Conservation (phyloP, 805 yeast species). For the Blastobotrys americana region DNA sequence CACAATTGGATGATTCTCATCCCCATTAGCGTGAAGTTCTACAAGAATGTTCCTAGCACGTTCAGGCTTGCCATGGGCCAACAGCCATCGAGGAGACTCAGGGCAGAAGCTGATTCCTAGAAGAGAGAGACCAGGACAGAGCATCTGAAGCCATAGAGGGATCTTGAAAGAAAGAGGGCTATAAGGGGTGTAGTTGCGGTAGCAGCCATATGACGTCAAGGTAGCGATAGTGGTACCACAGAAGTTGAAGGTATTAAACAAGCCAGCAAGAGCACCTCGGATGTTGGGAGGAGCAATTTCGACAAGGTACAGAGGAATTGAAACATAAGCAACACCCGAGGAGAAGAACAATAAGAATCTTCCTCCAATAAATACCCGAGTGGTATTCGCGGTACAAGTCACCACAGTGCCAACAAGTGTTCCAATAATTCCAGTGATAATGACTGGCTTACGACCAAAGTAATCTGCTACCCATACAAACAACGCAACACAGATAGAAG, state of each 20-base stretch:
- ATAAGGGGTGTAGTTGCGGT: slow-evolving; percentile 3
- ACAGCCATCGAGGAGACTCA: slow-evolving; percentile 23
- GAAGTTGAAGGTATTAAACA: slow-evolving; percentile 11
- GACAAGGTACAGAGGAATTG: slow-evolving; percentile 16
- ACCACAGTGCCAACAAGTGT: slow-evolving; percentile 14
- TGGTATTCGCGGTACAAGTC: slow-evolving; percentile 9
- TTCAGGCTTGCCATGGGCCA: slow-evolving; percentile 14
- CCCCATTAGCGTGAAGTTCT: slow-evolving; percentile 17
- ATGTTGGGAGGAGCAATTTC: slow-evolving; percentile 18
- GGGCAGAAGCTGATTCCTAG: slow-evolving; percentile 31
- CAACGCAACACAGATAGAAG: slow-evolving; percentile 9
- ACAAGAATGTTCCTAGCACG: slow-evolving; percentile 14
- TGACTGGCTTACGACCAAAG: slow-evolving; percentile 10
- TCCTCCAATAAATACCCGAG: slow-evolving; percentile 15
- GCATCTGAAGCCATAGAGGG: slow-evolving; percentile 19
- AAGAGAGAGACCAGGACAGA: slow-evolving; percentile 9
- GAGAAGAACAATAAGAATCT: slow-evolving; percentile 16
- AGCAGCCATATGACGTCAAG: slow-evolving; percentile 3
- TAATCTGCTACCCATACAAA: slow-evolving; percentile 12
- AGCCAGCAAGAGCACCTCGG: slow-evolving; percentile 17
- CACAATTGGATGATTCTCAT: slow-evolving; percentile 14
- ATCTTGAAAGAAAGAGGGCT: slow-evolving; percentile 9
- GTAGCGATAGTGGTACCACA: slow-evolving; percentile 7
- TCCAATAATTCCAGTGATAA: slow-evolving; percentile 11
- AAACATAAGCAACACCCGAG: slow-evolving; percentile 10